Evolutionary conservation across 1,284 basidiomycete species (phyloP), one percentile per base, ranked within the genome.

Genomic region (Sphaerobolus stellatus): DNA sequence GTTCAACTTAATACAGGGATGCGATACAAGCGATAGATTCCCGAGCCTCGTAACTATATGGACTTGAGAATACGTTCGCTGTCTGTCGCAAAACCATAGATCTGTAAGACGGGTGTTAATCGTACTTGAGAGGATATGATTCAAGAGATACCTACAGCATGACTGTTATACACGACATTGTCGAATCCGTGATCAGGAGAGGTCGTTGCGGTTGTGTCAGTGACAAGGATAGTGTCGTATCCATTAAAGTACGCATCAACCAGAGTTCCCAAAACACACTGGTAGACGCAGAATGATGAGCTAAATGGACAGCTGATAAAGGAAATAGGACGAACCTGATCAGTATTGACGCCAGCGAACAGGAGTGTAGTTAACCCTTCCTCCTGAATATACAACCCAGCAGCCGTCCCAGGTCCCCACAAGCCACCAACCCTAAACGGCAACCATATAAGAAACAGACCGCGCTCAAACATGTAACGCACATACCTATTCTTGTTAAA

Each of bases 401-500:
- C 66, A 13, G 78, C 73, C 27, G 75, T 77, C 60, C 84, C 82
- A 50, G 77, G 76, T 13, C 83, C 83, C 82, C 82, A 86, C 18
- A 87, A 62, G 13, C 77, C 84, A 61, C 83, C 84, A 79, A 86
- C 85, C 53, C 84, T 84, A 46, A 22, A 11, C 24, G 27, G n/a
- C n/a, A n/a, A n/a, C n/a, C n/a, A n/a, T n/a, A n/a, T n/a, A n/a
- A n/a, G n/a, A n/a, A n/a, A n/a, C n/a, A n/a, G 20, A 48, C 8
- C 4, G 20, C 29, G 20, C 13, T 4, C 4, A 27, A 48, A 9
- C 24, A 20, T 29, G 28, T 28, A 33, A 2, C 58, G 14, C 6
- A 24, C 71, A 24, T 59, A 82, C 83, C 83, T 71, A 65, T 86
- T 87, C 67, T 87, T 87, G 66, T 87, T 80, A 53, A 88, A 81